phyloP scores from a whole-genome alignment of 164 flowering plant species.

The Litsea cubeba region DNA sequence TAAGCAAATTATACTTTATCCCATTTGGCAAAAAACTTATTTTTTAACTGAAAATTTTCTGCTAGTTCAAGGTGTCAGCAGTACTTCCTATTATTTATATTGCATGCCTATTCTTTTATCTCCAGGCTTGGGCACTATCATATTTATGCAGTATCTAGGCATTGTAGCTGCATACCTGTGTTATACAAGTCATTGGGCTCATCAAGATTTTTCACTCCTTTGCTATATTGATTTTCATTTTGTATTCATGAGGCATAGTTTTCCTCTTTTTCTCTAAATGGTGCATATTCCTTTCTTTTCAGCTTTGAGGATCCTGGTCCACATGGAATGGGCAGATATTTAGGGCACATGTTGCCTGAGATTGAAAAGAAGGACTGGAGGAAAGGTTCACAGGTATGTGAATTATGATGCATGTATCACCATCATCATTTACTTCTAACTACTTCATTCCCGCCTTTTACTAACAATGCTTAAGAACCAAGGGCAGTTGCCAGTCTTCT shows the following conservation, averaged over 20 bases:
- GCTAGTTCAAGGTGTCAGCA: neutral
- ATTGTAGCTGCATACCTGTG: neutral
- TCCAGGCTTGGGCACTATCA: too few relatives aligned
- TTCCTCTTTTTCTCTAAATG: neutral
- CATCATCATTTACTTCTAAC: neutral
- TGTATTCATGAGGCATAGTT: neutral
- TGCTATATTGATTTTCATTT: too few relatives aligned
- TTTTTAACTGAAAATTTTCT: neutral
- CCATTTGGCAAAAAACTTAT: neutral
- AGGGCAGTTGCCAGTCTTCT: neutral
- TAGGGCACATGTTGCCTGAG: slow-evolving; percentile 89
- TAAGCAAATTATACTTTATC: slow-evolving; percentile 25
- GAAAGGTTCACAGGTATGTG: slow-evolving; percentile 92
- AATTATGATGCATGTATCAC: neutral
- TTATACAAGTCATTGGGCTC: neutral
- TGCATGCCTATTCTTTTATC: too few relatives aligned
- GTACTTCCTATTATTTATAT: neutral
- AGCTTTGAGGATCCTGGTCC: slow-evolving; percentile 99
- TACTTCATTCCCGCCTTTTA: neutral
- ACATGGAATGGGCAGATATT: slow-evolving; percentile 88
- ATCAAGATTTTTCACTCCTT: neutral
- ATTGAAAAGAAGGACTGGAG: slow-evolving; percentile 72
- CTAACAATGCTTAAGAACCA: neutral
- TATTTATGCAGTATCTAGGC: too few relatives aligned
- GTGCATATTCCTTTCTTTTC: slow-evolving; percentile 4